Percentiles rank a stretch among this genome's conserved stretches.
Evolutionary conservation across 2,329 filamentous ascomycete genomes (phyloP).

Genomic region (Sclerotinia borealis): DNA sequence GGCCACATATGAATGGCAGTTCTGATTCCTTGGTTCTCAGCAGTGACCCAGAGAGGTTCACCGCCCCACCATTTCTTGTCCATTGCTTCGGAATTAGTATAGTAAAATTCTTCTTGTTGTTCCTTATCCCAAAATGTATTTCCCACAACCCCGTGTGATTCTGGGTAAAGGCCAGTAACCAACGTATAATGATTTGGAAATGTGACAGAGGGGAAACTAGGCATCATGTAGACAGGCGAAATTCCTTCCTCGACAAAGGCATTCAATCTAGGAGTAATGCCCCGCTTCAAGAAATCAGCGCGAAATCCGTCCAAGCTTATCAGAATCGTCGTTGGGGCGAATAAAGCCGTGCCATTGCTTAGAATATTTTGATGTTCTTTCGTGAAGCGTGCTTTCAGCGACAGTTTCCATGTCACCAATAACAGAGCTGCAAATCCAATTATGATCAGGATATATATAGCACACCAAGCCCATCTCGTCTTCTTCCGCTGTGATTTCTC

Average conservation of each 20-base stretch:
- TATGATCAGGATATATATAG: conserved; percentile 47
- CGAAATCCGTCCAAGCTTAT: conserved; percentile 93
- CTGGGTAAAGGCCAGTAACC: conserved; percentile 85
- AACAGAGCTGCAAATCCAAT: conserved; percentile 51
- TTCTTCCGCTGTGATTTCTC: conserved; percentile 44
- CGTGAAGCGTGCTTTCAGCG: conserved; percentile 39
- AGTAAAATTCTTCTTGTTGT: conserved; percentile 74
- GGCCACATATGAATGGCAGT: conserved; percentile 98
- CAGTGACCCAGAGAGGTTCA: conserved; percentile 90
- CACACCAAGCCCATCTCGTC: conserved; percentile 48
- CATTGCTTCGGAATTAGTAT: conserved; percentile 70
- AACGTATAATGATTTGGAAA: conserved; percentile 96
- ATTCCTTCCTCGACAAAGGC: conserved; percentile 73
- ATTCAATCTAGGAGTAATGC: conserved; percentile 75
- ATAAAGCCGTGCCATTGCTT: conserved; percentile 82
- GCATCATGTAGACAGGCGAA: conserved; percentile 86
- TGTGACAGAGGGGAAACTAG: conserved; percentile 92
- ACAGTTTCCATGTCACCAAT: conserved; percentile 54
- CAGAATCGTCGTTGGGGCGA: conserved; percentile 85
- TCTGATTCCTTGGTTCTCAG: conserved; percentile 72
- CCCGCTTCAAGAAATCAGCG: conserved; percentile 82
- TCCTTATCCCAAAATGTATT: conserved; percentile 91
- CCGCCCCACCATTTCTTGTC: conserved; percentile 91
- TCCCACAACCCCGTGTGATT: conserved; percentile 86
- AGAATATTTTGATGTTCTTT: conserved; percentile 35